Percentiles rank a stretch among this genome's conserved stretches.
phyloP scores from a whole-genome alignment of 306 rosid genomes.

The Citrullus mucosospermus region DNA sequence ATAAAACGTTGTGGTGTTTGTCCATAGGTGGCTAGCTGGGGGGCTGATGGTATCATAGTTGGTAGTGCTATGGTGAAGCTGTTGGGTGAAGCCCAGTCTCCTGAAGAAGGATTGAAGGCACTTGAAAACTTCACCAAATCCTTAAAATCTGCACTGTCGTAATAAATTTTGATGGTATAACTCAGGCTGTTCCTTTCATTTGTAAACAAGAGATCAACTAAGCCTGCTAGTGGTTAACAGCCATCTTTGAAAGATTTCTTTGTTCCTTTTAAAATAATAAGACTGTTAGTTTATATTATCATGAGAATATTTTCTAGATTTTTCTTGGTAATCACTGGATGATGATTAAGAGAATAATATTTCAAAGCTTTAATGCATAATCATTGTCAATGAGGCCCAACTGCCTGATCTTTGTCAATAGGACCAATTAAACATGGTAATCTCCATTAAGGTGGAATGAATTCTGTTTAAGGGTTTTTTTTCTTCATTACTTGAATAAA shows the following conservation, averaged over 20 bases:
- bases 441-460: not conserved
- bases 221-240: not conserved
- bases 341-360: not conserved
- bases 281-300: not conserved
- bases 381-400: not conserved
- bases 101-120: conserved; percentile 75
- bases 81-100: conserved; percentile 66
- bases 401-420: not conserved
- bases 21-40: conserved; percentile 64
- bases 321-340: not conserved
- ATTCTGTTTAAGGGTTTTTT: not conserved
- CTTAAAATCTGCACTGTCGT: conserved; percentile 13
- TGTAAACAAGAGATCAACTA: not conserved
- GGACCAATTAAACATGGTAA: not conserved
- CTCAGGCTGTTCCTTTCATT: not conserved
- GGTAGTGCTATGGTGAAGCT: conserved; percentile 89
- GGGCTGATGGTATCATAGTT: conserved; percentile 91
- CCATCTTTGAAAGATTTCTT: not conserved
- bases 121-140: conserved; percentile 44
- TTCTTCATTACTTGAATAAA: too few relatives aligned
- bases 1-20: not conserved
- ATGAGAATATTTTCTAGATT: not conserved
- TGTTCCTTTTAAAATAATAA: not conserved
- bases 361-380: not conserved
- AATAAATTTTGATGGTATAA: not conserved